Percentiles rank a stretch among this genome's conserved stretches.
phyloP scores from a whole-genome alignment of 495 filamentous ascomycete genomes.

The Cercophora newfieldiana region DNA sequence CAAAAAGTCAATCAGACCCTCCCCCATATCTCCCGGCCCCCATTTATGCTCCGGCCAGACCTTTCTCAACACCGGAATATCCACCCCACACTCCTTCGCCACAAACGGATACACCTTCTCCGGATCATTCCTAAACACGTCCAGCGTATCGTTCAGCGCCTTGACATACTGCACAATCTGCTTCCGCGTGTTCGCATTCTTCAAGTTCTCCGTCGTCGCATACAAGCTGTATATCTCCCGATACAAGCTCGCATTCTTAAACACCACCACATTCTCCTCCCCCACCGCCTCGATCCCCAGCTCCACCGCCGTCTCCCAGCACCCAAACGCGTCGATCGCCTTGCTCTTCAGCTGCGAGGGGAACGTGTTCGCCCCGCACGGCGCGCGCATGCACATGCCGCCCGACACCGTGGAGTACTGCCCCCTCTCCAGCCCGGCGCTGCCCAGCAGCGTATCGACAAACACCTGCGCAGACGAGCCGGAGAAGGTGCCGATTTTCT shows the following conservation, averaged over 20 bases:
- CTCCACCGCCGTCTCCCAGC: conserved; percentile 48
- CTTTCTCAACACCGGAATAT: conserved; percentile 33
- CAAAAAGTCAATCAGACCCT: conserved; percentile 41
- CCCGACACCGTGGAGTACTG: conserved; percentile 41
- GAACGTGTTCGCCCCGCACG: conserved; percentile 40
- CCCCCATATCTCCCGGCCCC: conserved; percentile 32
- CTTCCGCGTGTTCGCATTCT: conserved; percentile 32
- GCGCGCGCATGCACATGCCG: conserved; percentile 37
- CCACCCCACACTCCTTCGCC: conserved; percentile 33
- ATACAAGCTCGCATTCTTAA: conserved; percentile 41
- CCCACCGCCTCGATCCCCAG: conserved; percentile 38
- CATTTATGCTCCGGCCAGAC: conserved; percentile 46
- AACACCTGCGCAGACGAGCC: conserved; percentile 44
- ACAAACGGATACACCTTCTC: conserved; percentile 35
- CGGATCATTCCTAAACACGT: conserved; percentile 35
- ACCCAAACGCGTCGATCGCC: conserved; percentile 43
- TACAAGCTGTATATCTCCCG: conserved; percentile 48
- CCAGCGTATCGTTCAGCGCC: conserved; percentile 38
- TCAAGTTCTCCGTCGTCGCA: conserved; percentile 41
- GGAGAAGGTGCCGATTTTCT: conserved; percentile 42
- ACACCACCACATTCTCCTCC: conserved; percentile 32
- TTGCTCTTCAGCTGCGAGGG: conserved; percentile 37
- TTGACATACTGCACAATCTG: conserved; percentile 44
- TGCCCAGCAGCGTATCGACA: conserved; percentile 37
- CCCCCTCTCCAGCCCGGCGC: conserved; percentile 29